A percentile compares a stretch with the other conserved stretches of the same genome.
Evolutionary conservation across 345 rosid genomes (phyloP).

Genomic region (Sisymbrium altissimum): DNA sequence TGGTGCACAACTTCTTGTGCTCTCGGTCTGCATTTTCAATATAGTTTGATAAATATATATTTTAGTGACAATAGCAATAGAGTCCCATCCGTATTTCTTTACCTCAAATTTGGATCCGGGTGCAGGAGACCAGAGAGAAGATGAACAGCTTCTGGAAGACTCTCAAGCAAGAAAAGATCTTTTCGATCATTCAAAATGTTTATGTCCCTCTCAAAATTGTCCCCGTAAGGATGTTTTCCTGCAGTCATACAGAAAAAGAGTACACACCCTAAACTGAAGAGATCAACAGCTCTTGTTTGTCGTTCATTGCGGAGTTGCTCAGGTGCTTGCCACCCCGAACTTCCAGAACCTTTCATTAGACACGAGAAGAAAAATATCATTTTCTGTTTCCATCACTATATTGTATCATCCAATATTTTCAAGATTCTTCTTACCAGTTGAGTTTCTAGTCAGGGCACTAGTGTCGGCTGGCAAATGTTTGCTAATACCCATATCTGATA

Average conservation of each 20-base stretch:
- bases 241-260: conserved; percentile 75
- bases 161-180: conserved; percentile 62
- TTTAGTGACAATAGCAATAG: not conserved
- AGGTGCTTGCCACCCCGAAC: conserved; percentile 92
- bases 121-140: conserved; percentile 55
- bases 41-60: not conserved
- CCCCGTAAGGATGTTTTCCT: conserved; percentile 73
- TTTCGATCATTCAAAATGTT: conserved; percentile 57
- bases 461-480: conserved; percentile 55
- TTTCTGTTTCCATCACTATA: not conserved
- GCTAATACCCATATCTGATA: conserved; percentile 87
- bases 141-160: conserved; percentile 66
- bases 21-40: conserved; percentile 46
- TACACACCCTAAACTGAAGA: conserved; percentile 75
- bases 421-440: conserved; percentile 48
- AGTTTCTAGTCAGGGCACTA: conserved; percentile 58
- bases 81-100: not conserved
- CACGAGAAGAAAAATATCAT: not conserved
- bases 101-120: conserved; percentile 56
- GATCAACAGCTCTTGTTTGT: conserved; percentile 72
- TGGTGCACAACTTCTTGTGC: conserved; percentile 52
- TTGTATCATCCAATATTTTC: not conserved
- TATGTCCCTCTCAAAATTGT: conserved; percentile 60
- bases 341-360: conserved; percentile 57
- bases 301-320: conserved; percentile 70